Percentiles rank a stretch among this genome's conserved stretches.
These are phyloP conservation scores for Starmerella ratchasimensis DNA, from an alignment of 805 yeast genomes.

Conservation along the genomic window DNA sequence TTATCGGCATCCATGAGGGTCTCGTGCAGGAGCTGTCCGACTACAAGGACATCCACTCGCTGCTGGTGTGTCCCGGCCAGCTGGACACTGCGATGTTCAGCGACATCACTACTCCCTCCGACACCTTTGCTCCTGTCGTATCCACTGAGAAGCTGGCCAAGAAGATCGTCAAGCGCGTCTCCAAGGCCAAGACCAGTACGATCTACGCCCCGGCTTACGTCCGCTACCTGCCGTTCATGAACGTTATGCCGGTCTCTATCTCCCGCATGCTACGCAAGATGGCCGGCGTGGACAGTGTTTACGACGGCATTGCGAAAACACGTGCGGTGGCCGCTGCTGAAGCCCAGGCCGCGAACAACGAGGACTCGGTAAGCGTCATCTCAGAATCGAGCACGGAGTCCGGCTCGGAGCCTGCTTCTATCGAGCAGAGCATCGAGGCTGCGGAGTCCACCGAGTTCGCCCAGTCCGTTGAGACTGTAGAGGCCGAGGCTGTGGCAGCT, in stretches of 20 bases:
- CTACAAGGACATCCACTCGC: constrained; percentile 46
- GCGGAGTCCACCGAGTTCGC: no score
- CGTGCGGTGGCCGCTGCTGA: not conserved
- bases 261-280: constrained; percentile 39
- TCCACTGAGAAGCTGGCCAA: constrained; percentile 54
- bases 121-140: constrained; percentile 67
- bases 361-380: not conserved
- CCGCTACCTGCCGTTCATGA: constrained; percentile 53
- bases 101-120: constrained; percentile 60
- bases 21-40: constrained; percentile 46
- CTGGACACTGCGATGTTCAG: constrained; percentile 60
- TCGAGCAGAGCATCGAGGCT: no score
- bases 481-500: not conserved
- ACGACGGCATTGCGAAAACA: constrained; percentile 10
- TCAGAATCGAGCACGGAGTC: not conserved
- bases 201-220: constrained; percentile 66
- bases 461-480: not conserved
- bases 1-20: constrained; percentile 73
- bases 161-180: constrained; percentile 41
- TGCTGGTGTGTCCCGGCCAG: constrained; percentile 82
- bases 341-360: not conserved
- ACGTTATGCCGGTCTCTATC: constrained; percentile 61
- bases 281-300: constrained; percentile 52
- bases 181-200: constrained; percentile 51
- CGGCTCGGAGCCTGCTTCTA: no score